phyloP scores from a whole-genome alignment of 2,329 filamentous ascomycete species.

The Curvularia eragrostidis region DNA sequence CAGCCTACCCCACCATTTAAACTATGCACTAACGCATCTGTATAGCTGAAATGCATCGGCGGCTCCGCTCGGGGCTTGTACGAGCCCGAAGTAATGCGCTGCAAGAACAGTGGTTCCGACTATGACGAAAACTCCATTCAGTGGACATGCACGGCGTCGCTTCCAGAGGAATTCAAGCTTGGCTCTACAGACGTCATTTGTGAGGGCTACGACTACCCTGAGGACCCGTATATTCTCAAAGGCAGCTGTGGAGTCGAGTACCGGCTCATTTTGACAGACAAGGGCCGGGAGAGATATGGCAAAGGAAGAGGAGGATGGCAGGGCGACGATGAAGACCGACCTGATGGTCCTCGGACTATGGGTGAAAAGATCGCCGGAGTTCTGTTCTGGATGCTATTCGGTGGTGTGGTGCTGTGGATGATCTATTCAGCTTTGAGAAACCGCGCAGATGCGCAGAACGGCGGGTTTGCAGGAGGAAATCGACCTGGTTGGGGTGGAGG shows the following conservation, averaged over 20 bases:
- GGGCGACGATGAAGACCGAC: constrained; percentile 49
- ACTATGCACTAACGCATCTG: constrained; percentile 14
- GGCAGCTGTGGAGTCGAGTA: constrained; percentile 96
- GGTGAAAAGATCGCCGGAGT: constrained; percentile 43
- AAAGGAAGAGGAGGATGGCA: constrained; percentile 53
- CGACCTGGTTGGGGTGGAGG: constrained; percentile 50
- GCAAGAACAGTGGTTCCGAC: constrained; percentile 81
- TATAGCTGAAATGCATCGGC: constrained; percentile 75
- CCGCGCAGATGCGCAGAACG: constrained; percentile 35
- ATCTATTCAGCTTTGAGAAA: constrained; percentile 61
- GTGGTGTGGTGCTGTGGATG: constrained; percentile 67
- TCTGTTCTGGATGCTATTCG: constrained; percentile 69
- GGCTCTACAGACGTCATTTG: constrained; percentile 90
- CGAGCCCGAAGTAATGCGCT: constrained; percentile 82
- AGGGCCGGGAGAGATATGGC: constrained; percentile 75
- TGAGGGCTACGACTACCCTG: constrained; percentile 78
- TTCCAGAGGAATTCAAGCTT: constrained; percentile 72
- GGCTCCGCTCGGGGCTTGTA: constrained; percentile 68
- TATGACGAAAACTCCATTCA: constrained; percentile 86
- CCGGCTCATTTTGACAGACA: constrained; percentile 75
- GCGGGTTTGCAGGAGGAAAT: constrained; percentile 31
- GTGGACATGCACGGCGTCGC: constrained; percentile 81
- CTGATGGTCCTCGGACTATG: constrained; percentile 47
- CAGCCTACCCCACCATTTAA: background rate
- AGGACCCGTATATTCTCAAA: constrained; percentile 86